Percentiles rank a stretch among this genome's conserved stretches.
Conservation (phyloP, 495 filamentous ascomycete species). For the Hypomontagnella monticulosa region DNA sequence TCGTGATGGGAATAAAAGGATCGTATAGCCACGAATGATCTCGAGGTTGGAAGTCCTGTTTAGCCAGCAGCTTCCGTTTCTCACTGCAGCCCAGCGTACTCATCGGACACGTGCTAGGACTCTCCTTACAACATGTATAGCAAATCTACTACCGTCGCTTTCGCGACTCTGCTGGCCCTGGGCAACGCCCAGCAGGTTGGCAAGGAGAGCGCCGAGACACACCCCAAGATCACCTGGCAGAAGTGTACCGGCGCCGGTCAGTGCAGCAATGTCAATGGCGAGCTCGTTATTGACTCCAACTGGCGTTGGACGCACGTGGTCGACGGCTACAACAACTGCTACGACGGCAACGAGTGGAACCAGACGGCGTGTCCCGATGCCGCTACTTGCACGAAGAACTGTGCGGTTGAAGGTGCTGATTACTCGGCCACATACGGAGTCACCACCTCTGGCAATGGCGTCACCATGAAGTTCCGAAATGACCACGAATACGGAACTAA, state of each 20-base stretch:
- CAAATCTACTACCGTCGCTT: slow-evolving; percentile 14
- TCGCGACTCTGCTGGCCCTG: slow-evolving; percentile 28
- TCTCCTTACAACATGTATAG: slow-evolving; percentile 16
- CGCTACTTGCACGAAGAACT: slow-evolving; percentile 60
- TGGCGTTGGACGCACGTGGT: slow-evolving; percentile 60
- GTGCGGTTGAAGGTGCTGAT: slow-evolving; percentile 59
- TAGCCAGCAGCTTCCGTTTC: slow-evolving; percentile 12
- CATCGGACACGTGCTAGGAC: background rate
- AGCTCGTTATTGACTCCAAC: slow-evolving; percentile 60
- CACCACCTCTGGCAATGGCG: slow-evolving; percentile 51
- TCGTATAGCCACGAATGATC: background rate
- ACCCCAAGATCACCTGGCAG: slow-evolving; percentile 65
- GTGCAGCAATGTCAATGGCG: slow-evolving; percentile 54
- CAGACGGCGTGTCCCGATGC: slow-evolving; percentile 58
- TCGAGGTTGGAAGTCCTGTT: slow-evolving; percentile 8
- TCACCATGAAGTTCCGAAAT: slow-evolving; percentile 64
- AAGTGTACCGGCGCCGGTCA: slow-evolving; percentile 60
- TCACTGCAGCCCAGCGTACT: background rate
- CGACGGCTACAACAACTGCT: slow-evolving; percentile 57
- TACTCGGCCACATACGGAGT: slow-evolving; percentile 60
- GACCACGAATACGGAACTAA: slow-evolving; percentile 52
- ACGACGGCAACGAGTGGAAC: slow-evolving; percentile 67
- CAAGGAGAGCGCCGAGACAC: slow-evolving; percentile 62
- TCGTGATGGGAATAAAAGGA: slow-evolving; percentile 19
- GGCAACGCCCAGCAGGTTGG: slow-evolving; percentile 49